Conservation (phyloP, 441 rosid species). For the Euphorbia corollata region DNA sequence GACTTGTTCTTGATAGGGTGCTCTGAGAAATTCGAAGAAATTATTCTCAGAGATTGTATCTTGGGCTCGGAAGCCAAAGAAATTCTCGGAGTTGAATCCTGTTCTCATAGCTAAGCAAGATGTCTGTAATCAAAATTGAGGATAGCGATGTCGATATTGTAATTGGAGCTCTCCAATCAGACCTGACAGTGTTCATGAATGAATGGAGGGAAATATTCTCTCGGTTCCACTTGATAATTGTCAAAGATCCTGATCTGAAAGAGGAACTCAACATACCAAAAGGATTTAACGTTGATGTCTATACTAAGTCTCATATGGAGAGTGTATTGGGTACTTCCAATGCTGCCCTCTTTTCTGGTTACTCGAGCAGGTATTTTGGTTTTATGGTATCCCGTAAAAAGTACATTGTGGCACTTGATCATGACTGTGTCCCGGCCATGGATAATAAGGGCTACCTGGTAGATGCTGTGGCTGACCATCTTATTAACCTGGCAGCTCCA, state of each 20-base stretch:
- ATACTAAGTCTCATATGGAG: slow-evolving; percentile 63
- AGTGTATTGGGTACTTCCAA: slow-evolving; percentile 45
- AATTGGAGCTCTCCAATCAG: slow-evolving; percentile 71
- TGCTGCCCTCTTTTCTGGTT: slow-evolving; percentile 68
- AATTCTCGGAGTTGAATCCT: slow-evolving; percentile 14
- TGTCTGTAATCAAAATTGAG: slow-evolving; percentile 48
- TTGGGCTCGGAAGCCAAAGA: slow-evolving; percentile 14
- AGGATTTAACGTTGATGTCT: slow-evolving; percentile 67
- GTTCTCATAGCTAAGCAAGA: slow-evolving; percentile 26
- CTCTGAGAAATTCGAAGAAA: slow-evolving; percentile 50
- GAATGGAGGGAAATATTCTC: slow-evolving; percentile 70
- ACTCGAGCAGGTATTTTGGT: slow-evolving; percentile 85
- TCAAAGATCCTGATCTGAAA: slow-evolving; percentile 85
- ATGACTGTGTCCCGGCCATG: slow-evolving; percentile 80
- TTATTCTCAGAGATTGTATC: slow-evolving; percentile 10
- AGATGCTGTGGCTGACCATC: slow-evolving; percentile 75
- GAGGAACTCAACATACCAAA: slow-evolving; percentile 72
- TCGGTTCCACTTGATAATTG: slow-evolving; percentile 74
- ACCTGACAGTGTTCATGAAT: slow-evolving; percentile 59
- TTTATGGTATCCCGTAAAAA: slow-evolving; percentile 74
- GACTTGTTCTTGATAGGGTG: slow-evolving; percentile 39
- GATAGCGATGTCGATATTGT: slow-evolving; percentile 82
- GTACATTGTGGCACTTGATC: slow-evolving; percentile 72
- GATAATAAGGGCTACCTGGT: slow-evolving; percentile 53
- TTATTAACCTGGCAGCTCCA: slow-evolving; percentile 57